Percentiles rank a stretch among this genome's conserved stretches.
Evolutionary conservation across 345 rosid genomes (phyloP).

Genomic region (Brassica cretica): DNA sequence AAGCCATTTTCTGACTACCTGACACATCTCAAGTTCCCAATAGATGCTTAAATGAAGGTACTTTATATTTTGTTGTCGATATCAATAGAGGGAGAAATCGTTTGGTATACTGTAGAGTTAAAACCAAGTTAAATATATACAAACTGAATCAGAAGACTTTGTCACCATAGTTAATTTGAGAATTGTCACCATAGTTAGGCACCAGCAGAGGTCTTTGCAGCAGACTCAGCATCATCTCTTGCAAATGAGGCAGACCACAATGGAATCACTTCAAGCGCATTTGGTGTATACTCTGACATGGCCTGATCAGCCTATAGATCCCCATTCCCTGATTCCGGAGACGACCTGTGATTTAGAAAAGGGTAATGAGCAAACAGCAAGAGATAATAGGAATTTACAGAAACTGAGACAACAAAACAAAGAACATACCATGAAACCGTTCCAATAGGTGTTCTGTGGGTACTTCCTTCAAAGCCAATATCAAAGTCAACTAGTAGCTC

Average conservation of each 20-base stretch:
- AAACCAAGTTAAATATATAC: constrained; percentile 12
- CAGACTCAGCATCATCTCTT: constrained; percentile 42
- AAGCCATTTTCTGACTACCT: constrained; percentile 20
- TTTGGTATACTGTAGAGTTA: background rate
- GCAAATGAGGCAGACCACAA: constrained; percentile 27
- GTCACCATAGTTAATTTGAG: background rate
- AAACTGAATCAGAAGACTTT: background rate
- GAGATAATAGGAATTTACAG: background rate
- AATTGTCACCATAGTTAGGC: constrained; percentile 4
- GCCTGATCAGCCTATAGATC: constrained; percentile 44
- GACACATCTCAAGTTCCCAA: background rate
- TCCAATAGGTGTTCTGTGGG: constrained; percentile 24
- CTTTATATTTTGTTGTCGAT: constrained; percentile 18
- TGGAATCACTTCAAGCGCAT: constrained; percentile 45
- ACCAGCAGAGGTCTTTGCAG: background rate
- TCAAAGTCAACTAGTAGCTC: constrained; percentile 72
- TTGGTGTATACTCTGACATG: constrained; percentile 50
- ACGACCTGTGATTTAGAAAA: constrained; percentile 42
- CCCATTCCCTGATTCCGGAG: constrained; percentile 49
- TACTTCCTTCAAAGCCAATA: constrained; percentile 50
- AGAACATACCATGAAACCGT: constrained; percentile 46
- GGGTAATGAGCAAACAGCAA: constrained; percentile 21
- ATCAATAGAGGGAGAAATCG: constrained; percentile 11
- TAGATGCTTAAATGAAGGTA: constrained; percentile 20
- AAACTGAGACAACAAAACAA: background rate